phyloP scores from a whole-genome alignment of 306 rosid species.

The Parietaria judaica region DNA sequence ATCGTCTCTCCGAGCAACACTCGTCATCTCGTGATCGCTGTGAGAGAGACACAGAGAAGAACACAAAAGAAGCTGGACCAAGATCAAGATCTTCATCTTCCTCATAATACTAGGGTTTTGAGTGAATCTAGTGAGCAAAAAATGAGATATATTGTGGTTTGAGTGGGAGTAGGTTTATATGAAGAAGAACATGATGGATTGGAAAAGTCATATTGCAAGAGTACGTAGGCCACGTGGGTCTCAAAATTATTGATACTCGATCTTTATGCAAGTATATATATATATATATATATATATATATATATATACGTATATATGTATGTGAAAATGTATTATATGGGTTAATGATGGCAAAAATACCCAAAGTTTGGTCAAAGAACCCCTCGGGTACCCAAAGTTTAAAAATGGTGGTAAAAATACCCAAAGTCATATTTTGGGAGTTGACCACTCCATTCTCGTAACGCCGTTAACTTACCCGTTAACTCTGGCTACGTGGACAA shows the following conservation, averaged over 20 bases:
- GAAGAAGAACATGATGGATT: slow-evolving; percentile 13
- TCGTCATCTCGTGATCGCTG: slow-evolving; percentile 6
- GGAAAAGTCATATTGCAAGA: slow-evolving; percentile 11
- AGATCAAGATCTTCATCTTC: slow-evolving; percentile 30
- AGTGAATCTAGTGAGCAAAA: slow-evolving; percentile 4
- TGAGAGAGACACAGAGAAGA: slow-evolving; percentile 30
- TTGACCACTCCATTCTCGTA: no score
- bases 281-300: no score
- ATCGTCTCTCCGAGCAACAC: slow-evolving; percentile 25
- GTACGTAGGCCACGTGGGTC: slow-evolving; percentile 48
- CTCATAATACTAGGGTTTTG: slow-evolving; percentile 1
- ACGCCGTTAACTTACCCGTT: no score
- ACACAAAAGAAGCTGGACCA: slow-evolving; percentile 28
- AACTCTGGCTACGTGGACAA: no score
- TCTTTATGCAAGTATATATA: neutral
- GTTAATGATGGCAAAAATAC: no score
- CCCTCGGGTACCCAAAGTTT: no score
- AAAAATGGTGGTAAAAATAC: no score
- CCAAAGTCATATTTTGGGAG: no score
- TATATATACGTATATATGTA: no score
- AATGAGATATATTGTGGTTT: neutral
- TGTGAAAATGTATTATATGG: no score
- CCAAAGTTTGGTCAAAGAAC: no score
- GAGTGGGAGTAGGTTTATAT: slow-evolving; percentile 40
- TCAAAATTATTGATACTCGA: slow-evolving; percentile 15